Conservation (phyloP, 345 rosid species). For the Anastatica hierochuntica region DNA sequence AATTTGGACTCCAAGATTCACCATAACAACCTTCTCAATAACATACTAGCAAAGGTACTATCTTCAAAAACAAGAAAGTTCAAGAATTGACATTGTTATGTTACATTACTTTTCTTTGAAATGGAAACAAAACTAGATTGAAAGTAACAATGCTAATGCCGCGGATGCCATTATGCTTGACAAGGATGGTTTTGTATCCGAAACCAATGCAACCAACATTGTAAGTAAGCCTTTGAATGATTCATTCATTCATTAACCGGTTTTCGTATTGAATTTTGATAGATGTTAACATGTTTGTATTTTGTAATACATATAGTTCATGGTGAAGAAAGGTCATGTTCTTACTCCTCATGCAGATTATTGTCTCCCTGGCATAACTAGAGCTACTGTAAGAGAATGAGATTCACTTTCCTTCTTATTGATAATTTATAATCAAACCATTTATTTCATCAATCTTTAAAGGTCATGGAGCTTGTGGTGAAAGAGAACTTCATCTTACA, state of each 20-base stretch:
- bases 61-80: not conserved
- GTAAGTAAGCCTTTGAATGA: conserved; percentile 34
- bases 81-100: not conserved
- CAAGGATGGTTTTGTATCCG: conserved; percentile 80
- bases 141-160: conserved; percentile 76
- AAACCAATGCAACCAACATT: conserved; percentile 84
- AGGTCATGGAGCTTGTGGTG: conserved; percentile 81
- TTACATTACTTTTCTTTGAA: not conserved
- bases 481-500: conserved; percentile 49
- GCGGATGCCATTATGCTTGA: conserved; percentile 92
- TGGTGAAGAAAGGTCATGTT: conserved; percentile 80
- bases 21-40: conserved; percentile 91
- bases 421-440: not conserved
- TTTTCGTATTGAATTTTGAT: no score
- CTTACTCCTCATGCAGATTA: conserved; percentile 83
- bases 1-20: conserved; percentile 93
- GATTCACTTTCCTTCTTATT: not conserved
- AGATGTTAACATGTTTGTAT: not conserved
- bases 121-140: conserved; percentile 66
- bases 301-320: conserved; percentile 34
- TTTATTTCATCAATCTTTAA: conserved; percentile 2
- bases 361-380: conserved; percentile 88
- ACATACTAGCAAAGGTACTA: conserved; percentile 84
- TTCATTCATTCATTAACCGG: no score
- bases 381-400: conserved; percentile 51